Conservation (phyloP, 768 basidiomycete genomes). For the Pleurotus pulmonarius region DNA sequence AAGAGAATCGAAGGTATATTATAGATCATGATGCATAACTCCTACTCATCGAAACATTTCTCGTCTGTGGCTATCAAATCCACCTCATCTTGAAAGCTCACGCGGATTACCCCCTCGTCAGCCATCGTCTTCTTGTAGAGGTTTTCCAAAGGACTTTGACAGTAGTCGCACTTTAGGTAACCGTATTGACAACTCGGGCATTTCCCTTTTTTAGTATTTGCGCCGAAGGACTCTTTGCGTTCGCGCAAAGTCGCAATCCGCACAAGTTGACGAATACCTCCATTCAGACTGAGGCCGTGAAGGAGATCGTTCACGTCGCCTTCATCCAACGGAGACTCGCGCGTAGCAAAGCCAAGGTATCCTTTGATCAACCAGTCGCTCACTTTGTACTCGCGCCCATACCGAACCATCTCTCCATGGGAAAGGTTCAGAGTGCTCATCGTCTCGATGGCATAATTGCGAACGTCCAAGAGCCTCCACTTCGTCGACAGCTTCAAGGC, state of each 20-base stretch:
- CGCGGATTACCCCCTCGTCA: neutral
- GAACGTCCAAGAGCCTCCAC: slow-evolving; percentile 1
- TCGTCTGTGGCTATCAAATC: neutral
- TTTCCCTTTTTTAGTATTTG: neutral
- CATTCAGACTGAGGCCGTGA: neutral
- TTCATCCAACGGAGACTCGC: neutral
- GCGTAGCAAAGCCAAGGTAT: neutral
- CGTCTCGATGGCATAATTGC: neutral
- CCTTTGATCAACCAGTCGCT: neutral
- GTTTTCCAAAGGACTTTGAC: neutral
- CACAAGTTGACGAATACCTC: neutral
- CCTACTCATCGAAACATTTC: neutral
- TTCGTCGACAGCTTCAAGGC: neutral
- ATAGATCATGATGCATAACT: too few relatives aligned
- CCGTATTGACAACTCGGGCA: neutral
- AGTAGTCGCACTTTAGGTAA: neutral
- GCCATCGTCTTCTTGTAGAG: too few relatives aligned
- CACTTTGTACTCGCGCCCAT: neutral
- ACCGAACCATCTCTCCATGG: neutral
- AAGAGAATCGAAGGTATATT: too few relatives aligned
- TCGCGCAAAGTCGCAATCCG: neutral
- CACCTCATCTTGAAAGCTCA: neutral
- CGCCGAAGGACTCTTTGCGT: neutral
- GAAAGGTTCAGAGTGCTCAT: neutral
- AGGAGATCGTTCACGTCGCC: neutral